phyloP scores from a whole-genome alignment of 371 early-diverging fungal species.

The Mortierella sp. region DNA sequence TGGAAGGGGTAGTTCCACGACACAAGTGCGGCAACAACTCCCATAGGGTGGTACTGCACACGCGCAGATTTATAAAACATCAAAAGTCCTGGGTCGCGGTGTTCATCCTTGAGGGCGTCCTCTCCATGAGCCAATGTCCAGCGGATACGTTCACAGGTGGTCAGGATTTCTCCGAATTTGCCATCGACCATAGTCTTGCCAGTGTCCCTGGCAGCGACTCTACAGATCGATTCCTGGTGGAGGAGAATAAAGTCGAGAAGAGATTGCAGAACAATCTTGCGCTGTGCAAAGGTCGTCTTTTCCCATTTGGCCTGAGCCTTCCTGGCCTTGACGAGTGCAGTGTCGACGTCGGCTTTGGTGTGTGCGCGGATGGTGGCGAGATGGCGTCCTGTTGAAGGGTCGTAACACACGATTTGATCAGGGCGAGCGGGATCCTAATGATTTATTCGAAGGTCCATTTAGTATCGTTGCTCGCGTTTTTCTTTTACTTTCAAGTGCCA shows the following conservation, averaged over 20 bases:
- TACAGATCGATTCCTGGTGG: slow-evolving; percentile 85
- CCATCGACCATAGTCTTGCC: slow-evolving; percentile 93
- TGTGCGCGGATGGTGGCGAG: slow-evolving; percentile 77
- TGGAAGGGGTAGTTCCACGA: slow-evolving; percentile 93
- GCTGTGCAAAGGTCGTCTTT: slow-evolving; percentile 81
- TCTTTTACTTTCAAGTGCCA: no score
- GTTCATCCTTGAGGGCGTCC: slow-evolving; percentile 73
- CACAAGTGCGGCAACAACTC: slow-evolving; percentile 84
- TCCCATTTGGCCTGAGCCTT: slow-evolving; percentile 82
- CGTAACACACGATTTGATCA: slow-evolving; percentile 83
- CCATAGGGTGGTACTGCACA: slow-evolving; percentile 86
- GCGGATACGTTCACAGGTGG: slow-evolving; percentile 84
- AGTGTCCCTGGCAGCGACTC: slow-evolving; percentile 84
- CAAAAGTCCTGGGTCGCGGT: slow-evolving; percentile 79
- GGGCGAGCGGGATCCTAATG: slow-evolving; percentile 67
- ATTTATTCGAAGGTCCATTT: neutral
- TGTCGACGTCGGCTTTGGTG: slow-evolving; percentile 70
- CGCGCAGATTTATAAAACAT: slow-evolving; percentile 85
- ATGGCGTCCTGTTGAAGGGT: slow-evolving; percentile 88
- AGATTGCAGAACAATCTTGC: slow-evolving; percentile 81
- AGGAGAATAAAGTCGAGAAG: slow-evolving; percentile 80
- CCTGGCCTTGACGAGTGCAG: slow-evolving; percentile 69
- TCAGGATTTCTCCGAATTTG: slow-evolving; percentile 86
- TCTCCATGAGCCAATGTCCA: slow-evolving; percentile 91
- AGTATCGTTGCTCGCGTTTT: neutral